These are phyloP conservation scores for Mentha longifolia DNA, from an alignment of 257 asterid species.

Conservation along the genomic window DNA sequence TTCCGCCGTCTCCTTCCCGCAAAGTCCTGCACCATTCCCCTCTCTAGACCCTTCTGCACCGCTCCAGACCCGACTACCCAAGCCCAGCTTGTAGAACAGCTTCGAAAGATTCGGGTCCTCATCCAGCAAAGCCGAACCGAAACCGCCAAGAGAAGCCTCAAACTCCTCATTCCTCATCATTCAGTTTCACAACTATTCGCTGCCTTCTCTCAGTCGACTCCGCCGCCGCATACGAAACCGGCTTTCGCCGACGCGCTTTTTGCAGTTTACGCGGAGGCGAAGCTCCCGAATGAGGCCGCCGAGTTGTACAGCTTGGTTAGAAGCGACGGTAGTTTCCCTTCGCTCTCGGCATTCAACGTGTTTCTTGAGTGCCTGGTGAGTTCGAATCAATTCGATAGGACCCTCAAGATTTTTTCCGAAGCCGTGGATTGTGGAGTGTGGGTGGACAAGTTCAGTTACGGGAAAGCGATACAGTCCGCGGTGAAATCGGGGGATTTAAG, in stretches of 20 bases:
- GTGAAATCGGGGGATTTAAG: constrained; percentile 64
- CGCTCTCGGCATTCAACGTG: constrained; percentile 55
- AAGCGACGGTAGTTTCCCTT: constrained; percentile 54
- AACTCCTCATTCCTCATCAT: constrained; percentile 40
- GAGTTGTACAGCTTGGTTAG: constrained; percentile 59
- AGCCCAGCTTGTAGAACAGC: constrained; percentile 44
- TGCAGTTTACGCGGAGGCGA: constrained; percentile 61
- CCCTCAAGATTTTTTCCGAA: constrained; percentile 51
- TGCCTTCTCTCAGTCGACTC: constrained; percentile 42
- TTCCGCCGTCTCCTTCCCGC: constrained; percentile 38
- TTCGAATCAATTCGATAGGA: constrained; percentile 39
- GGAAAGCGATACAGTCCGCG: constrained; percentile 74
- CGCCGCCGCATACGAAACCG: constrained; percentile 45
- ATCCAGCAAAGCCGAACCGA: constrained; percentile 60
- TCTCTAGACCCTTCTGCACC: constrained; percentile 32
- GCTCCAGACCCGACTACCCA: constrained; percentile 13
- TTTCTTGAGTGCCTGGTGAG: constrained; percentile 65
- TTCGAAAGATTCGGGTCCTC: constrained; percentile 52
- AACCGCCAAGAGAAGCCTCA: constrained; percentile 56
- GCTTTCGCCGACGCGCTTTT: constrained; percentile 51
- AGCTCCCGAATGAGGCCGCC: constrained; percentile 54
- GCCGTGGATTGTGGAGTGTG: constrained; percentile 57
- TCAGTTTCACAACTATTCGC: constrained; percentile 57
- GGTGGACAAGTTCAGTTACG: constrained; percentile 67
- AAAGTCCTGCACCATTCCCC: constrained; percentile 10